A percentile compares a stretch with the other conserved stretches of the same genome.
Evolutionary conservation across 148 eudicot genomes (phyloP).

Genomic region (Chenopodium suecicum): DNA sequence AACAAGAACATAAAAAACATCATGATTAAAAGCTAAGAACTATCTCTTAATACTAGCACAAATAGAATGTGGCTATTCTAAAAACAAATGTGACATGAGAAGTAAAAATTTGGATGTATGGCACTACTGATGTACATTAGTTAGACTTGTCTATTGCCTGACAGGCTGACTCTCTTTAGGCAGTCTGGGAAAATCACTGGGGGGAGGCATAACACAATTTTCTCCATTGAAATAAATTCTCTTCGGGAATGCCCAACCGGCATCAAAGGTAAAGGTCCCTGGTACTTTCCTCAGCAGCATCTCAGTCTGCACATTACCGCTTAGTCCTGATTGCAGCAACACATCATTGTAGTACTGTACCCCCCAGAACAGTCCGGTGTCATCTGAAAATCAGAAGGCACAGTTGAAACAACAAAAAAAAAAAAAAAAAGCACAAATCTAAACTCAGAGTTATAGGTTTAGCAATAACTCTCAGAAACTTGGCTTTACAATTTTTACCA

Average conservation of each 20-base stretch:
- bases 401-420: neutral
- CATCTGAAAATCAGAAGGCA: conserved; percentile 41
- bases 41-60: neutral
- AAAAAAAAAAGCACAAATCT: neutral
- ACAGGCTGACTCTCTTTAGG: conserved; percentile 43
- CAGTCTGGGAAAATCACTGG: conserved; percentile 64
- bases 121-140: conserved; percentile 3
- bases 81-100: neutral
- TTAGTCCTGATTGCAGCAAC: conserved; percentile 60
- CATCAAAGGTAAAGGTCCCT: conserved; percentile 55
- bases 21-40: neutral
- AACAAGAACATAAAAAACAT: neutral
- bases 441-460: no score
- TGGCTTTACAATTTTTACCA: neutral
- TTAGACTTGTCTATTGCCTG: neutral
- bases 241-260: conserved; percentile 90
- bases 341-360: conserved; percentile 70
- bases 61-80: neutral
- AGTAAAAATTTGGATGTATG: neutral
- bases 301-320: conserved; percentile 76
- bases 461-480: no score
- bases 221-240: conserved; percentile 80
- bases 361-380: conserved; percentile 86
- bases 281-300: conserved; percentile 59
- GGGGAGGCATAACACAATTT: conserved; percentile 85